Evolutionary conservation across 306 rosid genomes (phyloP).

Genomic region (Astragalus membranaceus): DNA sequence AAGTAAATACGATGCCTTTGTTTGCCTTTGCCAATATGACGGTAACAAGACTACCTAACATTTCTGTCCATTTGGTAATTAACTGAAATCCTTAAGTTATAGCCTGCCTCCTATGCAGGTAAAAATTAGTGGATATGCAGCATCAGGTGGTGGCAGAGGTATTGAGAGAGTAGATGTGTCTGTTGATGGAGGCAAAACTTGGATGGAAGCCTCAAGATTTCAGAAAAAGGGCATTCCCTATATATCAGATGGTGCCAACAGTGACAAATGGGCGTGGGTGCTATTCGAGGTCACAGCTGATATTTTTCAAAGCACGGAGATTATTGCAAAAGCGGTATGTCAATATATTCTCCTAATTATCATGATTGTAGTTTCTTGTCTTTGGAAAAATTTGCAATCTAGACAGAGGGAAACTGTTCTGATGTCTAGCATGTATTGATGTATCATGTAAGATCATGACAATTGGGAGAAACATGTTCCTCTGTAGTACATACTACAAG

Average conservation of each 20-base stretch:
- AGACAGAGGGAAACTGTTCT: neutral
- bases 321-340: conserved; percentile 88
- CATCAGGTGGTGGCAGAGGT: conserved; percentile 92
- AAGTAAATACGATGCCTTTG: neutral
- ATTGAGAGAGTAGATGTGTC: conserved; percentile 91
- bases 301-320: conserved; percentile 51
- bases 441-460: neutral
- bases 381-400: neutral
- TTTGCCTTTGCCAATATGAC: neutral
- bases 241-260: conserved; percentile 43
- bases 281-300: conserved; percentile 63
- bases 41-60: neutral
- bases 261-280: conserved; percentile 99
- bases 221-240: conserved; percentile 57
- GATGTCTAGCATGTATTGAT: neutral
- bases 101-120: conserved; percentile 39
- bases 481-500: neutral
- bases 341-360: neutral
- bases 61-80: neutral
- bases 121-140: conserved; percentile 77
- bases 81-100: conserved; percentile 16
- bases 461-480: neutral
- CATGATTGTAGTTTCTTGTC: conserved; percentile 1
- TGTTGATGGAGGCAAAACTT: conserved; percentile 77
- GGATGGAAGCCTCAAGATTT: conserved; percentile 71